Percentiles rank a stretch among this genome's conserved stretches.
Conservation (phyloP, 1,284 basidiomycete genomes). For the Papiliotrema fonsecae region DNA sequence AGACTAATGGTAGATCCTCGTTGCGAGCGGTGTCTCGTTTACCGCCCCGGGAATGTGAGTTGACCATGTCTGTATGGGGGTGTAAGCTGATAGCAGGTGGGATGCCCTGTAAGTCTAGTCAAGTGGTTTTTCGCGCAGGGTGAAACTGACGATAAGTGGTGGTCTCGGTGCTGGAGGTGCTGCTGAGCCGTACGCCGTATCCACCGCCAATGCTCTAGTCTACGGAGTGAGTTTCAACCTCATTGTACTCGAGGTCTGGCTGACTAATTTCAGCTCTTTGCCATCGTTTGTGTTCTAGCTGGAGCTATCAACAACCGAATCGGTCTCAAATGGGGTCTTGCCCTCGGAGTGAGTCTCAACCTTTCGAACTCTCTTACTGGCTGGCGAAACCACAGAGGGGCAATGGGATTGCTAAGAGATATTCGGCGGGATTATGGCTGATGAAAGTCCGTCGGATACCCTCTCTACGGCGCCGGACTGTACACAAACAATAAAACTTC, state of each 20-base stretch:
- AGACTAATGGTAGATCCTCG: conserved; percentile 13
- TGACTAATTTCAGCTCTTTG: conserved; percentile 13
- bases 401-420: neutral
- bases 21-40: conserved; percentile 25
- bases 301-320: conserved; percentile 30
- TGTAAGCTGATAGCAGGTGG: conserved; percentile 12
- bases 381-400: too few species aligned
- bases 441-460: conserved; percentile 25
- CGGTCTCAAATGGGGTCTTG: conserved; percentile 27
- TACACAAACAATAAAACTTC: conserved; percentile 28
- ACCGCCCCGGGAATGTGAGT: conserved; percentile 34
- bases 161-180: conserved; percentile 37
- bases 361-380: neutral
- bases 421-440: neutral
- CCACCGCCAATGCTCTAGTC: conserved; percentile 31
- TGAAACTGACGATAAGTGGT: conserved; percentile 9
- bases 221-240: conserved; percentile 20
- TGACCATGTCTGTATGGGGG: neutral
- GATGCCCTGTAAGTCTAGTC: conserved; percentile 22
- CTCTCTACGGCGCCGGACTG: conserved; percentile 35
- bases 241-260: neutral
- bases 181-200: conserved; percentile 31
- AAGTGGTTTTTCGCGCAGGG: neutral
- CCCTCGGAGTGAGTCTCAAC: conserved; percentile 16
- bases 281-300: conserved; percentile 22